A percentile compares a stretch with the other conserved stretches of the same genome.
These are phyloP conservation scores for Achaetomium macrosporum DNA, from an alignment of 2,329 filamentous ascomycete species.

Conservation along the genomic window DNA sequence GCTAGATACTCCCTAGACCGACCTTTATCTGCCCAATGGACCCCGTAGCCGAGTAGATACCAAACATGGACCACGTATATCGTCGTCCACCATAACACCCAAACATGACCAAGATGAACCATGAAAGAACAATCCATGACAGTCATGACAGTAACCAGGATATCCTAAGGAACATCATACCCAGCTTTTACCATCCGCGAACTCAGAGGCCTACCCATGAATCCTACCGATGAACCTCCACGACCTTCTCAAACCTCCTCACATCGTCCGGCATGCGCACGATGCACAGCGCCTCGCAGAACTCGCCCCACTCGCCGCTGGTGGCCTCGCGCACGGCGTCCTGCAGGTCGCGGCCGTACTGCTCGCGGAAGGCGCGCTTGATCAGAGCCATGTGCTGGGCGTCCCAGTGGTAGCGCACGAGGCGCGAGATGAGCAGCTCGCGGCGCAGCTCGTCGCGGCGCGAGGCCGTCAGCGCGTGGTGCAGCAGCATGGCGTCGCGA, in stretches of 20 bases:
- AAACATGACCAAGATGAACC: no score
- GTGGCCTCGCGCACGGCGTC: constrained; percentile 74
- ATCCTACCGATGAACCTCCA: constrained; percentile 18
- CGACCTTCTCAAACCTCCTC: constrained; percentile 42
- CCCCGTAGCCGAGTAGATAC: no score
- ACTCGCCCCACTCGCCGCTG: constrained; percentile 68
- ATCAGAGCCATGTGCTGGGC: constrained; percentile 71
- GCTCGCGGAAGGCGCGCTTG: constrained; percentile 71
- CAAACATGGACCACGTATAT: no score
- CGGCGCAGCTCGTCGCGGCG: constrained; percentile 66
- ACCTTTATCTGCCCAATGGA: no score
- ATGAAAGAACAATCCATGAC: no score
- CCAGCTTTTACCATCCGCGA: no score
- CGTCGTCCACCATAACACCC: no score
- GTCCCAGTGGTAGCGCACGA: constrained; percentile 93
- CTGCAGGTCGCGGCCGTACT: constrained; percentile 69
- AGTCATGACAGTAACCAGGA: no score
- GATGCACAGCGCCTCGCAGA: constrained; percentile 66
- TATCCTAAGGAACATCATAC: no score
- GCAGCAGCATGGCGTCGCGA: constrained; percentile 81
- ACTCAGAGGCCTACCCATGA: no score
- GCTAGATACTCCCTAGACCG: no score
- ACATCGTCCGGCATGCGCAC: constrained; percentile 56
- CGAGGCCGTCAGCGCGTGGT: constrained; percentile 78
- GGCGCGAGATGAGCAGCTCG: constrained; percentile 79